Evolutionary conservation across 2,329 filamentous ascomycete genomes (phyloP), one percentile per base, ranked within the genome.

Genomic region (Colletotrichum phormii): DNA sequence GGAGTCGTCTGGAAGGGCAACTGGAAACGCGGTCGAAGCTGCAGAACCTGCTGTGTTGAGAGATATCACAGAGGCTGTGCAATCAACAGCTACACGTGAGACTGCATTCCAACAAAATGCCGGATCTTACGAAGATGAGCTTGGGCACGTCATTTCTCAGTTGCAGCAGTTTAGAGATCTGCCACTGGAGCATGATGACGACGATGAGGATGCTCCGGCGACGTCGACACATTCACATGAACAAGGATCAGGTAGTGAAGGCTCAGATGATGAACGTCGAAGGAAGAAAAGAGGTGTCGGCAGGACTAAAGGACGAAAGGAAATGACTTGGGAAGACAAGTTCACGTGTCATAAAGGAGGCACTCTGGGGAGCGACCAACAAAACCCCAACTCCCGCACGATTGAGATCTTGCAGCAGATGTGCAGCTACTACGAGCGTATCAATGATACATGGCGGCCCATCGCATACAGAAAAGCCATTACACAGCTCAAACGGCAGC

Each of bases 341-440:
- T 91, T 90, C 73, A 83, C 85, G 15, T 91, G 89, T 77, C 87
- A 89, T 79, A 84, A 81, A 42, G 88, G 87, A 2, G 88, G 89
- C 11, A 85, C 82, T 2, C 84, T 82, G 62, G 81, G 85, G 42
- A 79, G 80, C 4, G 79, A 82, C 15, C 78, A 82, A 0, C 79
- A 84, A 13, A 94, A 93, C 75, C 94, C 94, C 0, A 98, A 98
- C 79, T 84, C 86, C 1, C 85, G 88, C 13, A 97, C 94, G 0
- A 95, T 98, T 63, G 88, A 93, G 59, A 85, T 97, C 2, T 85
- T 98, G 5, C 89, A 95, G 77, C 87, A 93, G 75, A 95, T 98
- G 94, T 88, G 90, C 54, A 88, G 92, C 65, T 93, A 96, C 80
- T 97, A 98, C 80, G 89, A 88, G 5, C 87, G 91, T 7, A 90